These are phyloP conservation scores for Monilinia fructicola DNA, from an alignment of 2,329 filamentous ascomycete species.

Conservation along the genomic window DNA sequence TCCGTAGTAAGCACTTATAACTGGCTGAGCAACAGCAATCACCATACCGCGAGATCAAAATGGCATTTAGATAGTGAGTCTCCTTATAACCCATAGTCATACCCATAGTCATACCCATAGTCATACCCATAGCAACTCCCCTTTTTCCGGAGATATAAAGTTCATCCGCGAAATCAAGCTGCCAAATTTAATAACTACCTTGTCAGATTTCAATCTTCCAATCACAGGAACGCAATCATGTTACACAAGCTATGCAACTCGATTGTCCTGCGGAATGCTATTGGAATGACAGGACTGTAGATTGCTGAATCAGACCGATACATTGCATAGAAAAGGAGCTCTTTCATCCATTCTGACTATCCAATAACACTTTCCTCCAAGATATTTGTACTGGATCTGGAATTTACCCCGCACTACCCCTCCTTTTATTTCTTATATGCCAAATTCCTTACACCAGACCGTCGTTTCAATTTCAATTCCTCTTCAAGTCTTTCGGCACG, in stretches of 20 bases:
- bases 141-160: too few relatives aligned
- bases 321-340: not conserved
- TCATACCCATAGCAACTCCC: too few relatives aligned
- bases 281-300: not conserved
- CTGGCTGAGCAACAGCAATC: too few relatives aligned
- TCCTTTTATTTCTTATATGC: not conserved
- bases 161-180: too few relatives aligned
- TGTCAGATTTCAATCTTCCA: not conserved
- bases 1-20: too few relatives aligned
- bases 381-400: not conserved
- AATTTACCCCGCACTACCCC: slow-evolving; percentile 8
- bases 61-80: too few relatives aligned
- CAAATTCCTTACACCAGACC: not conserved
- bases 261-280: not conserved
- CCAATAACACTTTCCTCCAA: not conserved
- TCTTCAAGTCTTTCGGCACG: not conserved
- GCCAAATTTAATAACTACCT: too few relatives aligned
- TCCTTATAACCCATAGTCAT: too few relatives aligned
- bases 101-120: too few relatives aligned
- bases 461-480: not conserved
- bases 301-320: not conserved
- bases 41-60: too few relatives aligned
- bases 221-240: not conserved
- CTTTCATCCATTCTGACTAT: not conserved
- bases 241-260: not conserved